phyloP scores from a whole-genome alignment of 2,329 filamentous ascomycete genomes.

The Beauveria rudraprayagi region DNA sequence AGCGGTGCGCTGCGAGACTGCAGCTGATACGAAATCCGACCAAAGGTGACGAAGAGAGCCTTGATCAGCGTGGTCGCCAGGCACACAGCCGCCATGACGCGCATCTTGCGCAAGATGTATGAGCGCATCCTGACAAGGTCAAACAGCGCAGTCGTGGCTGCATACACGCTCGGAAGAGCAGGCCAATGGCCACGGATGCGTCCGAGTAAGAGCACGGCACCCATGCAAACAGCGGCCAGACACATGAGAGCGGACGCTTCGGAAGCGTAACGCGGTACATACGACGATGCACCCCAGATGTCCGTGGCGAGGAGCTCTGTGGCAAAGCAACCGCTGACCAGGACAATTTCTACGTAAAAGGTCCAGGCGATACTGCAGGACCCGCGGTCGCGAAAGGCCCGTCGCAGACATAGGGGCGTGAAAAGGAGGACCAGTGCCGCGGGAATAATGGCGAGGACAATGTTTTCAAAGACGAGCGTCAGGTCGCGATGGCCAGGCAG shows the following conservation, averaged over 20 bases:
- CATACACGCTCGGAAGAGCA: background rate
- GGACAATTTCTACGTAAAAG: background rate
- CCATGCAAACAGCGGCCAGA: background rate
- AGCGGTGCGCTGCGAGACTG: background rate
- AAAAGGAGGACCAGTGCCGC: background rate
- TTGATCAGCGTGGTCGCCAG: background rate
- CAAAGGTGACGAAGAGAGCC: background rate
- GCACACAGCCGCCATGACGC: background rate
- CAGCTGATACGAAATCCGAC: background rate
- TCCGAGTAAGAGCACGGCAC: background rate
- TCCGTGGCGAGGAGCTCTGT: background rate
- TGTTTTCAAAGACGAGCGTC: constrained; percentile 4
- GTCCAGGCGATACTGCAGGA: background rate
- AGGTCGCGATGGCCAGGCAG: background rate
- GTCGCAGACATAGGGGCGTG: background rate
- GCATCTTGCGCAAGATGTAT: background rate
- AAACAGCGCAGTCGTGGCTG: background rate
- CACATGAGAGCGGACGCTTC: background rate
- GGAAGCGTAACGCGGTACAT: background rate
- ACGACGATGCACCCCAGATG: background rate
- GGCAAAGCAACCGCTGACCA: background rate
- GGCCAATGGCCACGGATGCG: background rate
- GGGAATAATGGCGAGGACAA: background rate
- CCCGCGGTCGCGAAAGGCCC: background rate
- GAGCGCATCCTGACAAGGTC: background rate